Evolutionary conservation across 306 rosid genomes (phyloP), one percentile per base, ranked within the genome.

Genomic region (Prunus fruticosa): DNA sequence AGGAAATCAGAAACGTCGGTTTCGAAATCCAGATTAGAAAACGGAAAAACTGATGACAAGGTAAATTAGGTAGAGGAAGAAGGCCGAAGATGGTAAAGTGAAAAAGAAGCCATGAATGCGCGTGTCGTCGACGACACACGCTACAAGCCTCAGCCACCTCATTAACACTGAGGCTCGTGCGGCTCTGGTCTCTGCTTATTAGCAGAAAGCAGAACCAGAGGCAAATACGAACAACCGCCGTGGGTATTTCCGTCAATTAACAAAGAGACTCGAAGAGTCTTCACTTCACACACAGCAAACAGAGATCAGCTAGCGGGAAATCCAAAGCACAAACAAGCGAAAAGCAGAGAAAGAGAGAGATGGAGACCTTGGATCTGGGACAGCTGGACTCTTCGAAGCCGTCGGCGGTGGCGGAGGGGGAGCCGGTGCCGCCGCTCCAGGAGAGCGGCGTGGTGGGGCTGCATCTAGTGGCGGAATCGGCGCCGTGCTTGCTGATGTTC

Each of bases 391-490:
- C 96, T 69, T 92, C 97, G 71, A 63, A 90, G 70, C 88, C 91
- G 45, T 90, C 97, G 71, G 88, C 87, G 69, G 96, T 91, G 71
- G 82, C 82, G 30, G 97, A 89, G 0, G 91, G 95, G 0, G 97
- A 90, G 25, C 54, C 67, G n/a, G 87, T 85, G 32, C 84, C 94
- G 8, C 91, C 92, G 61, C 97, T 95, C 99, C 99, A 92, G 0
- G 99, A 91, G 53, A 96, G 98, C 1, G 99, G 99, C 2, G 99
- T 92, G 32, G 97, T 89, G 0, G 99, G 99, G 66, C 97, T 92
- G 71, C 91, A 89, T 88, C 99, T 88, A 30, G 67, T 63, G 75
- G 96, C 84, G 2, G 92, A 88, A 65, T 88, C 92, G 54, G 78
- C 73, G 20, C 81, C 83, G 57, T 76, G 64, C n/a, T 83, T 61